Evolutionary conservation across 2,329 filamentous ascomycete species (phyloP).

Genomic region (Cladobotryum mycophilum): DNA sequence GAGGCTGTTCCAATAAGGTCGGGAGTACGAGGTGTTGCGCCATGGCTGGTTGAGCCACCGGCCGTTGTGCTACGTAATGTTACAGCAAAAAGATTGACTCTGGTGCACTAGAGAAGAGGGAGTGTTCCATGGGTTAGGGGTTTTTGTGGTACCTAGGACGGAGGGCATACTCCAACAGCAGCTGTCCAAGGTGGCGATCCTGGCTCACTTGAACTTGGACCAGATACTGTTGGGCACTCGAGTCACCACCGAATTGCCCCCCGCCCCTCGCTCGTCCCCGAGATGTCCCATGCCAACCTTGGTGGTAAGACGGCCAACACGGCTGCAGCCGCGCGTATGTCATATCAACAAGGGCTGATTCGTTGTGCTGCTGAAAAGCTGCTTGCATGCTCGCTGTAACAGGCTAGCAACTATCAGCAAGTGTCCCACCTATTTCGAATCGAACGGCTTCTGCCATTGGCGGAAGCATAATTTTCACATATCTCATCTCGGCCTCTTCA

Average conservation of each 20-base stretch:
- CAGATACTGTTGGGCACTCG: too few relatives aligned
- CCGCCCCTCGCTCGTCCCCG: slow-evolving; percentile 6
- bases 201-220: background rate
- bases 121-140: background rate
- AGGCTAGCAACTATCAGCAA: background rate
- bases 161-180: background rate
- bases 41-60: too few relatives aligned
- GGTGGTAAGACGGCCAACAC: slow-evolving; percentile 10
- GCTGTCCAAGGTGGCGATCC: background rate
- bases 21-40: too few relatives aligned
- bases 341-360: slow-evolving; percentile 9
- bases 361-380: slow-evolving; percentile 2
- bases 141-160: too few relatives aligned
- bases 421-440: too few relatives aligned
- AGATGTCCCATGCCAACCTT: slow-evolving; percentile 2
- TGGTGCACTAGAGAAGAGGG: background rate
- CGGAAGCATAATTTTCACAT: background rate
- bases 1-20: background rate
- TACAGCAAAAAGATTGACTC: background rate
- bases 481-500: too few relatives aligned
- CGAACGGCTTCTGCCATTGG: background rate
- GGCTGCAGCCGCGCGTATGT: slow-evolving; percentile 12
- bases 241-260: background rate
- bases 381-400: background rate
- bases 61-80: background rate